Percentiles rank a stretch among this genome's conserved stretches.
Evolutionary conservation across 2,329 filamentous ascomycete species (phyloP).

Genomic region (Graphium sp.): DNA sequence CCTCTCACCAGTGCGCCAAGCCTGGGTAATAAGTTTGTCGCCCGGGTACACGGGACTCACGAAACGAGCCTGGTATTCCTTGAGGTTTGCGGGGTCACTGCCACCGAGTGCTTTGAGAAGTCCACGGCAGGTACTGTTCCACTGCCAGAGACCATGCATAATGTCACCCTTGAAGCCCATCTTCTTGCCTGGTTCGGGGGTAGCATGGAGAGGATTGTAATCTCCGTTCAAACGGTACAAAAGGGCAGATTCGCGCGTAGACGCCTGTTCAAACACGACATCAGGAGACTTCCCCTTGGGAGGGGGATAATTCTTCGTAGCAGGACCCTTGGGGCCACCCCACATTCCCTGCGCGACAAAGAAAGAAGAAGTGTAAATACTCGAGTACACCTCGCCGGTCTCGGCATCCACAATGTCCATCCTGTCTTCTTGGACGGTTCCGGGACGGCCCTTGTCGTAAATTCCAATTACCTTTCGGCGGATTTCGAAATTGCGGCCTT

Average conservation of each 20-base stretch:
- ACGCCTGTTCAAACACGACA: conserved; percentile 52
- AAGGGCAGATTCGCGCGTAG: conserved; percentile 53
- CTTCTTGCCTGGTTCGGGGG: conserved; percentile 66
- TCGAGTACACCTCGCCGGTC: conserved; percentile 33
- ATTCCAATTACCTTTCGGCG: conserved; percentile 66
- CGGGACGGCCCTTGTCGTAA: conserved; percentile 78
- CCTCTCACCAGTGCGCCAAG: conserved; percentile 58
- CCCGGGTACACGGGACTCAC: conserved; percentile 71
- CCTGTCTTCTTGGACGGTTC: conserved; percentile 68
- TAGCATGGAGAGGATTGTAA: conserved; percentile 86
- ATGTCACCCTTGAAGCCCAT: conserved; percentile 88
- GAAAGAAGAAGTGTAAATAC: conserved; percentile 53
- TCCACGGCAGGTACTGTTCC: conserved; percentile 63
- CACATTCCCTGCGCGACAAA: conserved; percentile 67
- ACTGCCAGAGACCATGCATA: conserved; percentile 78
- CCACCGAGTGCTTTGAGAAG: conserved; percentile 58
- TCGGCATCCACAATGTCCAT: conserved; percentile 55
- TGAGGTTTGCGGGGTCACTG: conserved; percentile 65
- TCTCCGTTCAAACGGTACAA: conserved; percentile 81
- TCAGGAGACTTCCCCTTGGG: conserved; percentile 60
- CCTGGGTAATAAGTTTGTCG: conserved; percentile 65
- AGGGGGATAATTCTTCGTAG: conserved; percentile 61
- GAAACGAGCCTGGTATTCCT: conserved; percentile 80
- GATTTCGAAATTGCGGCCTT: conserved; percentile 58
- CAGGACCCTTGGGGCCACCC: conserved; percentile 81